These are phyloP conservation scores for Acanthamoeba lenticulata DNA, from an alignment of 208 protist genomes.

Conservation along the genomic window DNA sequence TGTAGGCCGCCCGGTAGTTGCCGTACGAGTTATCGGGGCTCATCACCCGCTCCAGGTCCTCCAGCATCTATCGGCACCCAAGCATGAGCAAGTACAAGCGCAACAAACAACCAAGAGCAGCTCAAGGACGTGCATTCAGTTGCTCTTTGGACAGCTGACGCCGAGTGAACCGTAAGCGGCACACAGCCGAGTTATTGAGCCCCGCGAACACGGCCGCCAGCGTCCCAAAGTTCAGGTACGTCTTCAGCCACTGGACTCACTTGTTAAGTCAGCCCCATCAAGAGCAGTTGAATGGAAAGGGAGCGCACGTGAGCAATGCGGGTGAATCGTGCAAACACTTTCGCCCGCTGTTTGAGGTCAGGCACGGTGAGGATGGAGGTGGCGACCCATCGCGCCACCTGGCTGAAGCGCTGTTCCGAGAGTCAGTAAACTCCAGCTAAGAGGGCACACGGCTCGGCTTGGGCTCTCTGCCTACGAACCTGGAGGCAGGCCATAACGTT, in stretches of 20 bases:
- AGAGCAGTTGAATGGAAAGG: background rate
- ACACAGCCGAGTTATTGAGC: background rate
- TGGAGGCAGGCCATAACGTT: background rate
- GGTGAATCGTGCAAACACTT: conserved; percentile 31
- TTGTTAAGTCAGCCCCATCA: too few species aligned
- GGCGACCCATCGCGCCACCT: conserved; percentile 37
- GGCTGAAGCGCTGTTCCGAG: background rate
- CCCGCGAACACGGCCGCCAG: conserved; percentile 25
- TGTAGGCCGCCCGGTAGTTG: background rate
- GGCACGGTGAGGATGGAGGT: conserved; percentile 36
- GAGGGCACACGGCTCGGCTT: too few species aligned
- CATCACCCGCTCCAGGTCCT: conserved; percentile 40
- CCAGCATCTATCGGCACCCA: background rate
- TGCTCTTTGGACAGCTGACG: background rate
- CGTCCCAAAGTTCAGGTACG: background rate
- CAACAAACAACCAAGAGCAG: background rate
- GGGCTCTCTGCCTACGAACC: background rate
- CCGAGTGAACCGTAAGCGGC: conserved; percentile 34
- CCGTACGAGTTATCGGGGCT: conserved; percentile 49
- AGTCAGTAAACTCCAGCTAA: too few species aligned
- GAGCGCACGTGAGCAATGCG: conserved; percentile 6
- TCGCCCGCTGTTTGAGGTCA: conserved; percentile 15
- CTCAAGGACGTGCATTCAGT: background rate
- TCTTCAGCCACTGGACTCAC: too few species aligned
- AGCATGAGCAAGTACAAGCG: background rate